Percentiles rank a stretch among this genome's conserved stretches.
Conservation (phyloP, 1,284 basidiomycete species). For the Apiotrichum montevideense region DNA sequence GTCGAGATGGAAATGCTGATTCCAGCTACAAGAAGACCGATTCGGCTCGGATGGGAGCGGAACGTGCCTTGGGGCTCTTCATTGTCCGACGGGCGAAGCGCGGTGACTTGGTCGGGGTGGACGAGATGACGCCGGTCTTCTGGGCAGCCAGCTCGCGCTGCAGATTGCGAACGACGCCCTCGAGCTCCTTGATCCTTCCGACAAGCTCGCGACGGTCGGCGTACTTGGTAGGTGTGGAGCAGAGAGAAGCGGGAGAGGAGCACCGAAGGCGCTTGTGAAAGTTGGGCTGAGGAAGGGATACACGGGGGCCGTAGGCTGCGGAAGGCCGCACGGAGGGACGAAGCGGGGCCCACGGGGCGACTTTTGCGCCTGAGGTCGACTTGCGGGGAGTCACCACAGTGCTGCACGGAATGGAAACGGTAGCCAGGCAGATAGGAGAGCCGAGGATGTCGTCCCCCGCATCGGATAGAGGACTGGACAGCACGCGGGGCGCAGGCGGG, state of each 20-base stretch:
- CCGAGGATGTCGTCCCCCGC: background rate
- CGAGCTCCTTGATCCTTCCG: background rate
- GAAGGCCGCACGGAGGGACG: background rate
- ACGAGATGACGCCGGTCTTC: background rate
- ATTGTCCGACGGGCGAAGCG: background rate
- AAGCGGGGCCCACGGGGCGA: background rate
- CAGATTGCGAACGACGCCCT: background rate
- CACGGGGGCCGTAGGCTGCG: background rate
- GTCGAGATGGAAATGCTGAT: too few relatives aligned
- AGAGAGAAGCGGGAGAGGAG: background rate
- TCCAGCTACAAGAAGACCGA: background rate
- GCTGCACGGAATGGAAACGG: background rate
- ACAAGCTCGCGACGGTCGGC: background rate
- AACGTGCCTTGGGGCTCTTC: background rate
- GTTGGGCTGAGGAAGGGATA: background rate
- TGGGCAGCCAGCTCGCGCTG: background rate
- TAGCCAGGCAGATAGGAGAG: background rate
- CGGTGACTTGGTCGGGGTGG: background rate
- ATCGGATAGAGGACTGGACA: background rate
- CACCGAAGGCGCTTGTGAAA: background rate
- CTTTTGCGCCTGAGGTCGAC: too few relatives aligned
- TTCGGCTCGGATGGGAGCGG: background rate
- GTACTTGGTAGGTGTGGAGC: background rate
- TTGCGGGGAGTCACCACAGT: background rate
- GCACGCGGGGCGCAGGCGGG: background rate